Percentiles rank a stretch among this genome's conserved stretches.
Evolutionary conservation across 2,329 filamentous ascomycete species (phyloP).

Genomic region (Botrytis squamosa): DNA sequence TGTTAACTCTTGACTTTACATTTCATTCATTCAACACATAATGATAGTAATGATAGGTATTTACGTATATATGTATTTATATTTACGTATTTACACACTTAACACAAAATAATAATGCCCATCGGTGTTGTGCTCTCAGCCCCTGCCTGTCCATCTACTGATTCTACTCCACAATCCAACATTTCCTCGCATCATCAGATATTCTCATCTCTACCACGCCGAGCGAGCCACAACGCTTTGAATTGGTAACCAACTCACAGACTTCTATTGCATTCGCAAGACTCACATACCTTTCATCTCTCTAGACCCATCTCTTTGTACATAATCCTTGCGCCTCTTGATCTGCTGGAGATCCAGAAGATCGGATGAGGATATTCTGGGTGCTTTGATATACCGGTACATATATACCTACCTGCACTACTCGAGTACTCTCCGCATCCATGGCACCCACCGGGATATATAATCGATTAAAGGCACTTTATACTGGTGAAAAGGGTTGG

Average conservation of each 20-base stretch:
- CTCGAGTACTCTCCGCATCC: neutral
- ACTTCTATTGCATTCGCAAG: neutral
- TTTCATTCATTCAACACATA: neutral
- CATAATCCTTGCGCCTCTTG: neutral
- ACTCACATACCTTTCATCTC: neutral
- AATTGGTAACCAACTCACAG: neutral
- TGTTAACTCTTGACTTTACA: neutral
- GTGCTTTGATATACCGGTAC: neutral
- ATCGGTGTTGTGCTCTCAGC: neutral
- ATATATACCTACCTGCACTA: neutral
- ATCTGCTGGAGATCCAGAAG: slow-evolving; percentile 1
- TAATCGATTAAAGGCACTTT: slow-evolving; percentile 32
- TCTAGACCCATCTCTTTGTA: neutral
- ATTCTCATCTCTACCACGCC: neutral
- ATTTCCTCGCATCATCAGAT: neutral
- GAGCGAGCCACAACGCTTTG: neutral
- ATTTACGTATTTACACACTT: no score
- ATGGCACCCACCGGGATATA: slow-evolving; percentile 37
- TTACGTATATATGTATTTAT: no score
- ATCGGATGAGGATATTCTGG: slow-evolving; percentile 1
- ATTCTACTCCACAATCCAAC: neutral
- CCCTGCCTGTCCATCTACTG: neutral
- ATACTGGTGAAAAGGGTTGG: slow-evolving; percentile 32
- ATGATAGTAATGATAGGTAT: no score
- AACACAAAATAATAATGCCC: neutral